Percentiles rank a stretch among this genome's conserved stretches.
These are phyloP conservation scores for Erythrobasidium hasegawianum DNA, from an alignment of 1,284 basidiomycete species.

Conservation along the genomic window DNA sequence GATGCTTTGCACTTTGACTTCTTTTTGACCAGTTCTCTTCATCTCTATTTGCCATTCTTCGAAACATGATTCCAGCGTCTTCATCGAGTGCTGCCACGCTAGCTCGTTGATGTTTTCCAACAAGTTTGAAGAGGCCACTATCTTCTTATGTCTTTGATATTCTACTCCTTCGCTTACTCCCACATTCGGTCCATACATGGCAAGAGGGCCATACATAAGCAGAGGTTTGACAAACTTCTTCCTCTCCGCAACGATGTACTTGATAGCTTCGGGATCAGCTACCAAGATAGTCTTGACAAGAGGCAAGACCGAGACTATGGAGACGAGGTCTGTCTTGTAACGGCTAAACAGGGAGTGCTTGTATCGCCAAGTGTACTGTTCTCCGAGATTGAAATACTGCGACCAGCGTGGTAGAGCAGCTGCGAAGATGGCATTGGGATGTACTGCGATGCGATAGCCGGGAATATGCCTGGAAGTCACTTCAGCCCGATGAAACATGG, in stretches of 20 bases:
- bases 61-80: conserved; percentile 30
- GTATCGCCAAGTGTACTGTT: conserved; percentile 33
- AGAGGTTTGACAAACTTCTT: conserved; percentile 36
- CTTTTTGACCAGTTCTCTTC: not conserved
- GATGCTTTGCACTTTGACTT: conserved; percentile 19
- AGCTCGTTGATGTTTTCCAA: conserved; percentile 32
- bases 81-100: conserved; percentile 36
- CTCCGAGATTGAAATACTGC: conserved; percentile 34
- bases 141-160: conserved; percentile 18
- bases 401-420: conserved; percentile 31
- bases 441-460: conserved; percentile 33
- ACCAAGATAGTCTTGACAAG: conserved; percentile 17
- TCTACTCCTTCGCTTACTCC: conserved; percentile 33
- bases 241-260: conserved; percentile 31
- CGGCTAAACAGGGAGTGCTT: conserved; percentile 6
- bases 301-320: conserved; percentile 34
- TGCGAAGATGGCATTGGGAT: conserved; percentile 34
- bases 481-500: not conserved
- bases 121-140: conserved; percentile 32
- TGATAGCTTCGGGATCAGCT: conserved; percentile 36
- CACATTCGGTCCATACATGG: conserved; percentile 35
- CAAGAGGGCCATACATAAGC: conserved; percentile 33
- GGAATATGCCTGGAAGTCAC: conserved; percentile 31
- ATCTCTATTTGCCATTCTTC: conserved; percentile 32
- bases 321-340: conserved; percentile 30